Conservation (phyloP, 2,329 filamentous ascomycete genomes). For the Talaromyces sp. region DNA sequence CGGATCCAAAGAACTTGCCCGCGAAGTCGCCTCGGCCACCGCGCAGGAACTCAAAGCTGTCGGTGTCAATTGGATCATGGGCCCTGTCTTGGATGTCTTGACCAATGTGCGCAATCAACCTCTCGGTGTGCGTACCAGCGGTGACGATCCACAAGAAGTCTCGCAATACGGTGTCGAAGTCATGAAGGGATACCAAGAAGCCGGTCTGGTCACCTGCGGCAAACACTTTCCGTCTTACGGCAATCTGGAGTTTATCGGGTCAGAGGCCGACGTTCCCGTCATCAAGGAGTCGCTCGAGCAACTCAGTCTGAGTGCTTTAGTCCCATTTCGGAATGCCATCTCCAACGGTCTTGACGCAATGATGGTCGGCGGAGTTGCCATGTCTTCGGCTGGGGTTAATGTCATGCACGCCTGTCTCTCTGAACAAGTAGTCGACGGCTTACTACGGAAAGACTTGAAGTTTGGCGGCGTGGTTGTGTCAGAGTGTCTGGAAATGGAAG, state of each 20-base stretch:
- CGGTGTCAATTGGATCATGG: constrained; percentile 92
- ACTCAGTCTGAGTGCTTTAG: constrained; percentile 81
- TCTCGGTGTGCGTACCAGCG: constrained; percentile 79
- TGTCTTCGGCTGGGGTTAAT: constrained; percentile 85
- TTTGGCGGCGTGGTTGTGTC: constrained; percentile 92
- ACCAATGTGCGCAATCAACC: constrained; percentile 91
- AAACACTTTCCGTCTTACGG: constrained; percentile 98
- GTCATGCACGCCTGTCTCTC: constrained; percentile 93
- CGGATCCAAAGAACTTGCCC: constrained; percentile 76
- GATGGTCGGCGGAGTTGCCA: constrained; percentile 92
- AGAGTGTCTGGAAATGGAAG: constrained; percentile 95
- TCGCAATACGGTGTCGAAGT: constrained; percentile 87
- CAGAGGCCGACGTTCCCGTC: constrained; percentile 85
- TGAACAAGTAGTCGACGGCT: constrained; percentile 85
- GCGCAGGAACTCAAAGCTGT: constrained; percentile 88
- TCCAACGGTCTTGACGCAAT: constrained; percentile 82
- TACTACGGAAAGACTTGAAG: constrained; percentile 80
- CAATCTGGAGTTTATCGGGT: constrained; percentile 88
- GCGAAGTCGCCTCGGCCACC: constrained; percentile 86
- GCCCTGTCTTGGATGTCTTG: constrained; percentile 86
- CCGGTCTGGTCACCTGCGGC: constrained; percentile 80
- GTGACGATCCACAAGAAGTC: constrained; percentile 92
- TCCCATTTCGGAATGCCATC: constrained; percentile 89
- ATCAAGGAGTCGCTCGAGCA: constrained; percentile 94
- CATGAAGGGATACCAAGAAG: constrained; percentile 89